phyloP scores from a whole-genome alignment of 345 rosid species.

The Lumnitzera littorea region DNA sequence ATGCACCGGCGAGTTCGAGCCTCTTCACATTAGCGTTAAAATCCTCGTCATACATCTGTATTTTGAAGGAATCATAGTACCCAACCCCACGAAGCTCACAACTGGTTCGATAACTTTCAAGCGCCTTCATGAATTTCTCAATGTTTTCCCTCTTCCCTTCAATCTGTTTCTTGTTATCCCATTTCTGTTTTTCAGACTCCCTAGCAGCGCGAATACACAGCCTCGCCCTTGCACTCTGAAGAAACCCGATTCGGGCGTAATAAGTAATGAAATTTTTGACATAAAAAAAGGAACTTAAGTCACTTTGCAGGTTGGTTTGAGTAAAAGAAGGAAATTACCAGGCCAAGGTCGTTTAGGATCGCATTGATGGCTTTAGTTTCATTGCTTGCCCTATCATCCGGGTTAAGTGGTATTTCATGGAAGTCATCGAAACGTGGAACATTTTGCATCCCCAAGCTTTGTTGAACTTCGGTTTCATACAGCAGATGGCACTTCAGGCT shows the following conservation, averaged over 20 bases:
- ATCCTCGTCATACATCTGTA: conserved; percentile 27
- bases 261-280: background rate
- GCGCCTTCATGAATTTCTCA: conserved; percentile 3
- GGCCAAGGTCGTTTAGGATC: conserved; percentile 48
- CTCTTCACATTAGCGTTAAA: conserved; percentile 63
- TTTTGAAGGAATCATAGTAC: conserved; percentile 61
- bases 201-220: conserved; percentile 52
- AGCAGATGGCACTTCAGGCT: conserved; percentile 40
- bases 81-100: conserved; percentile 29
- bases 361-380: conserved; percentile 6
- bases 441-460: conserved; percentile 20
- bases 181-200: conserved; percentile 47
- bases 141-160: conserved; percentile 19
- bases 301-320: background rate
- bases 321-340: conserved; percentile 27
- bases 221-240: conserved; percentile 51
- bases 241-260: background rate
- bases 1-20: conserved; percentile 63
- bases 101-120: conserved; percentile 26
- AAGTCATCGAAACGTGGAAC: conserved; percentile 24
- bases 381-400: conserved; percentile 7
- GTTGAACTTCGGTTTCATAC: conserved; percentile 29
- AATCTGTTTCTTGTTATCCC: conserved; percentile 18
- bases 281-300: background rate
- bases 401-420: conserved; percentile 27